phyloP scores from a whole-genome alignment of 371 early-diverging fungal genomes.

The Mucor saturninus region DNA sequence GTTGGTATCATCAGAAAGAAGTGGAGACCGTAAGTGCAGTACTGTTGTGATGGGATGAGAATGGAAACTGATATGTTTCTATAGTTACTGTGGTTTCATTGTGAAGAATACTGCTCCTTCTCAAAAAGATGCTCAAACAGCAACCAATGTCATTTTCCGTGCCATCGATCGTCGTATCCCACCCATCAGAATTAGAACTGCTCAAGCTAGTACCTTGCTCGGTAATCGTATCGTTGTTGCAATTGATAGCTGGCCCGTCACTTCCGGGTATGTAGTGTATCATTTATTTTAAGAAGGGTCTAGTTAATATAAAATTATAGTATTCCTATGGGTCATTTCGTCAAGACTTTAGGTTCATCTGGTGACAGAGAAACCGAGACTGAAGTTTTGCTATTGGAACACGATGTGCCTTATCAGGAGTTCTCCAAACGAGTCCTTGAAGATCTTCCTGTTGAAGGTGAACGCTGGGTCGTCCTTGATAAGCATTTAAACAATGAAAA shows the following conservation, averaged over 20 bases:
- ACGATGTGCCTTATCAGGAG: conserved; percentile 93
- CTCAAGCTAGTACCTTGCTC: conserved; percentile 78
- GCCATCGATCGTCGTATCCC: conserved; percentile 94
- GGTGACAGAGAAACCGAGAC: conserved; percentile 95
- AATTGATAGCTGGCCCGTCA: conserved; percentile 89
- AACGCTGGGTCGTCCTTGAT: conserved; percentile 78
- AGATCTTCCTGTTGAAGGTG: conserved; percentile 88
- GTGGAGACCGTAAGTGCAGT: conserved; percentile 82
- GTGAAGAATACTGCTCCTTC: conserved; percentile 73
- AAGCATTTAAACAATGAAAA: conserved; percentile 67
- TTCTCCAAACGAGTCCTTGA: conserved; percentile 85
- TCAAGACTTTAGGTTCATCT: conserved; percentile 86
- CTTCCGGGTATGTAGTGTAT: conserved; percentile 59
- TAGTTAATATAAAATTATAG: conserved; percentile 18
- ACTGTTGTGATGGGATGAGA: not conserved
- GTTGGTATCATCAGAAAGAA: conserved; percentile 94
- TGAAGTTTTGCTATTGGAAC: conserved; percentile 93
- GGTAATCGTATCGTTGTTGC: conserved; percentile 89
- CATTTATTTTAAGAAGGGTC: too few relatives aligned
- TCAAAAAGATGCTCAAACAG: conserved; percentile 50
- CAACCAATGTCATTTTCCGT: conserved; percentile 72
- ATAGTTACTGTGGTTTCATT: conserved; percentile 86
- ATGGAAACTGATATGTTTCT: not conserved
- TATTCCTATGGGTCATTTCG: conserved; percentile 90
- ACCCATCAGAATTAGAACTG: conserved; percentile 87